Base-by-base conservation (phyloP, 2,329 filamentous ascomycete species). In the Colletotrichum sp. region DNA sequence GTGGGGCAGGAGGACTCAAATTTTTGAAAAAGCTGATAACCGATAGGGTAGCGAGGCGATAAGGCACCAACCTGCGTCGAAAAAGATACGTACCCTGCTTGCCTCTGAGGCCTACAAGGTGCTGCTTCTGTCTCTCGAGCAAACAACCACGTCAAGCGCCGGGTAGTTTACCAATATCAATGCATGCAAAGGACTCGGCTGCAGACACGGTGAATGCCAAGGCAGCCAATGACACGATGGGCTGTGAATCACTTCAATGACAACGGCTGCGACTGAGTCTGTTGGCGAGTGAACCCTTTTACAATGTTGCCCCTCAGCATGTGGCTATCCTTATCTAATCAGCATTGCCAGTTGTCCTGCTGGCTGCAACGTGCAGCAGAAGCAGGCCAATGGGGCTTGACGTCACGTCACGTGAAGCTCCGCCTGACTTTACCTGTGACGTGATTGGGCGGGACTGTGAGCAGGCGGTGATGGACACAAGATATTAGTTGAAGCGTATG, bases 11-110 rank as follows among this genome's bases (percentile, higher is more conserved):
- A 5, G 27, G 60, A 63, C 57, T 76, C 74, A 71, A 76, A 76
- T 15, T 63, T 75, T 71, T 71, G 71, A 75, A 71, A 72, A 76
- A 52, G 73, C 64, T 75, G 74, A 71, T 71, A 75, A 71, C 25
- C 71, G 74, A 74, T 74, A 76, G 65, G 74, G 65, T 71, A 71
- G 71, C 60, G 72, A 76, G 32, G 60, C 71, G 74, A 76, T 76
- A 75, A 76, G 74, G 71, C 67, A 67, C 64, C 73, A 52, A 68
- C 44, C 39, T 52, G 44, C 44, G 6, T 19, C 27, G 11, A 3
- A 13, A 44, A 32, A 61, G 64, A 44, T 75, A 75, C 73, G 69
- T 72, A 68, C 39, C n/a, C 8, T 19, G 5, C n/a, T 25, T 63
- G 30, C 28, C 59, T 36, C 28, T 25, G 12, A 63, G 27, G 59